phyloP scores from a whole-genome alignment of 2,329 filamentous ascomycete genomes.

The Thielaviopsis euricoi region DNA sequence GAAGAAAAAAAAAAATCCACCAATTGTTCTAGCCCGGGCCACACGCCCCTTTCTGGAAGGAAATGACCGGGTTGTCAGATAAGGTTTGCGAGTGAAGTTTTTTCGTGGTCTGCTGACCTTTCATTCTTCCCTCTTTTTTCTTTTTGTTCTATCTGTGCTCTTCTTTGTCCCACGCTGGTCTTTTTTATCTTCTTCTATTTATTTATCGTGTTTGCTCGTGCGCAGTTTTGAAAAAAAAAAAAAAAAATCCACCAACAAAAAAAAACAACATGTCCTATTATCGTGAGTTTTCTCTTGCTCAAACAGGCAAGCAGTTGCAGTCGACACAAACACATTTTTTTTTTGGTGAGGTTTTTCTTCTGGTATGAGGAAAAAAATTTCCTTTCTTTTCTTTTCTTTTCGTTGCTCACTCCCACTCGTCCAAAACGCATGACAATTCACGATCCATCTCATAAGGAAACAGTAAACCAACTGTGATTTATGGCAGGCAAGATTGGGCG shows the following conservation, averaged over 20 bases:
- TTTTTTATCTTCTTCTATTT: neutral
- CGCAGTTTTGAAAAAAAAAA: neutral
- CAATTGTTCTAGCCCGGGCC: neutral
- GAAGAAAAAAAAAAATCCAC: neutral
- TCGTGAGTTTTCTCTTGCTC: neutral
- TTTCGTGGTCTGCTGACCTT: constrained; percentile 4
- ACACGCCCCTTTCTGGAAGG: neutral
- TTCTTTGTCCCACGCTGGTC: neutral
- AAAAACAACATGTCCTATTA: neutral
- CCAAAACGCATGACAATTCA: too few relatives aligned
- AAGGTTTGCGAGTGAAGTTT: neutral
- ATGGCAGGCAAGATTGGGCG: too few relatives aligned
- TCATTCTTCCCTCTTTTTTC: neutral
- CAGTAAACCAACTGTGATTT: too few relatives aligned
- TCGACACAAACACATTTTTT: neutral
- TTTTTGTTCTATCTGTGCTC: neutral
- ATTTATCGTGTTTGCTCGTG: too few relatives aligned
- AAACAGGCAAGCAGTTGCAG: neutral
- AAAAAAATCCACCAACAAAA: neutral
- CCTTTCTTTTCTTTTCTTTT: too few relatives aligned
- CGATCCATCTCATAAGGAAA: too few relatives aligned
- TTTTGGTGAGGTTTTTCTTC: neutral
- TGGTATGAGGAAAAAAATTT: neutral
- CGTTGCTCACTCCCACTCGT: too few relatives aligned
- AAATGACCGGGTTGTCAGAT: neutral